Percentiles rank a stretch among this genome's conserved stretches.
Evolutionary conservation across 768 basidiomycete species (phyloP).

Genomic region (Phaeotremella skinneri): DNA sequence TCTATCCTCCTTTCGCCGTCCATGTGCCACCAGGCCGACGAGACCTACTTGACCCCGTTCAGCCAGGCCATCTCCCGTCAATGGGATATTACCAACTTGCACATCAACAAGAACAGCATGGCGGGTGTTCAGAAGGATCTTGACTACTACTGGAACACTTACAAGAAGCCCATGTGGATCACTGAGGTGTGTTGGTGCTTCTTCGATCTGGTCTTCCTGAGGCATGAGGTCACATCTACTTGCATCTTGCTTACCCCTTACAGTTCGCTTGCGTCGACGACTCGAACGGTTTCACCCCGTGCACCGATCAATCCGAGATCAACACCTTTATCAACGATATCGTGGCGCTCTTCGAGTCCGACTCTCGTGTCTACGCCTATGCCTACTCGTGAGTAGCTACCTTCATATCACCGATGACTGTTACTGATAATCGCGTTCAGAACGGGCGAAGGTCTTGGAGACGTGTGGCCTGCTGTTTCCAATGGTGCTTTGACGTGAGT

Average conservation of each 20-base stretch:
- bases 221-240: background rate
- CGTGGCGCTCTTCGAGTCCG: conserved; percentile 48
- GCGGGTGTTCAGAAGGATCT: conserved; percentile 45
- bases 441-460: conserved; percentile 9
- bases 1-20: conserved; percentile 45
- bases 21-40: conserved; percentile 52
- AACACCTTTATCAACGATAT: conserved; percentile 50
- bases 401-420: background rate
- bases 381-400: conserved; percentile 34
- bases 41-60: conserved; percentile 50
- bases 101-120: conserved; percentile 51
- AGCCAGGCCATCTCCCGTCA: conserved; percentile 22
- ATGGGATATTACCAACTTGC: conserved; percentile 46
- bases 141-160: conserved; percentile 47
- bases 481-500: conserved; percentile 45
- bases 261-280: conserved; percentile 51
- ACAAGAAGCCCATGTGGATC: conserved; percentile 48
- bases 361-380: conserved; percentile 48
- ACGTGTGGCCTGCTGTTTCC: conserved; percentile 44
- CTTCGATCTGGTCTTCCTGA: background rate
- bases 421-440: background rate
- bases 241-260: background rate
- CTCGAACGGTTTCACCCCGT: conserved; percentile 39
- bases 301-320: conserved; percentile 51
- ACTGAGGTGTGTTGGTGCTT: conserved; percentile 34